These are phyloP conservation scores for Vaccinium myrtillus DNA, from an alignment of 148 eudicot genomes.

Conservation along the genomic window DNA sequence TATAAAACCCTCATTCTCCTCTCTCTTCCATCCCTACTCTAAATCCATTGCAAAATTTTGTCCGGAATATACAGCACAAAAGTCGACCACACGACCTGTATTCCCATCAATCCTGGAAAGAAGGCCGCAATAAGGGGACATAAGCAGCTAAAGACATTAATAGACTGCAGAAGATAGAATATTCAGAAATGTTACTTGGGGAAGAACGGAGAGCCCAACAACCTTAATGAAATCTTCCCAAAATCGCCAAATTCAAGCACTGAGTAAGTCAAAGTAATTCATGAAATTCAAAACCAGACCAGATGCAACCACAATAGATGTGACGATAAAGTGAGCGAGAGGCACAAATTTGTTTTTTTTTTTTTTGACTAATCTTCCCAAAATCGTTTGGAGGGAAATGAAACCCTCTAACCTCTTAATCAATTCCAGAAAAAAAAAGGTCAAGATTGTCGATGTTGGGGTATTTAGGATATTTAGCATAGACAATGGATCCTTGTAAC, in stretches of 20 bases:
- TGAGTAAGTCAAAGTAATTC: constrained; percentile 71
- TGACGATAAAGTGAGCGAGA: constrained; percentile 47
- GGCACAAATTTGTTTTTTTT: constrained; percentile 39
- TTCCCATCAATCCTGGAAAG: not conserved
- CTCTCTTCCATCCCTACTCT: no score
- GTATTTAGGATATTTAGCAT: constrained; percentile 18
- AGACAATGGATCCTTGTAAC: constrained; percentile 29
- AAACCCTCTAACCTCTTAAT: constrained; percentile 34
- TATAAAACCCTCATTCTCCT: no score
- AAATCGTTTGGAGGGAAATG: constrained; percentile 33
- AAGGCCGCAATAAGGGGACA: not conserved
- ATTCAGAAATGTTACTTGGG: constrained; percentile 49
- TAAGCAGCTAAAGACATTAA: not conserved
- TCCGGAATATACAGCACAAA: constrained; percentile 85
- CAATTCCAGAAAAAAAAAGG: constrained; percentile 19
- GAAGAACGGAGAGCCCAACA: constrained; percentile 88
- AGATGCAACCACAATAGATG: constrained; percentile 57
- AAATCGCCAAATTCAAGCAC: constrained; percentile 53
- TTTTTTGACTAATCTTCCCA: not conserved
- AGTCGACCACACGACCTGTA: constrained; percentile 97
- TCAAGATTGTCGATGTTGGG: constrained; percentile 34
- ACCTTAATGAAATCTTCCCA: constrained; percentile 95
- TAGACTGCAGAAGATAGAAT: not conserved
- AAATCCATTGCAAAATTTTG: constrained; percentile 46
- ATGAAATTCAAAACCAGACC: constrained; percentile 74